A percentile compares a stretch with the other conserved stretches of the same genome.
These are phyloP conservation scores for Macrophomina pseudophaseolina DNA, from an alignment of 2,329 filamentous ascomycete genomes.

Conservation along the genomic window DNA sequence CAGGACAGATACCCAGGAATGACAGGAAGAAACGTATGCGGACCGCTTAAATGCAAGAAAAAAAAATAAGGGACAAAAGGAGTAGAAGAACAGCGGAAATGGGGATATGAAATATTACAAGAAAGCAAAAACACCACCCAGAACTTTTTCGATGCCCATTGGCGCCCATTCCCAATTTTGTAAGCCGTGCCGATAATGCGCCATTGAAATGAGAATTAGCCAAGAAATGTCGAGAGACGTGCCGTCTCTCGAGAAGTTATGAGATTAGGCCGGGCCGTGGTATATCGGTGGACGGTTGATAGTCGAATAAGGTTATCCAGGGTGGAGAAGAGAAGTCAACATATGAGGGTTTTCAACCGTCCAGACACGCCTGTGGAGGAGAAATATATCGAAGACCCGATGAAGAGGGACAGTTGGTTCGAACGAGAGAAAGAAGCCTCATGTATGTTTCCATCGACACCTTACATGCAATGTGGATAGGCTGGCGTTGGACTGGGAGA, in stretches of 20 bases:
- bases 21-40: neutral
- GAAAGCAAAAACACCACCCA: slow-evolving; percentile 18
- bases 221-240: slow-evolving; percentile 8
- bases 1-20: slow-evolving; percentile 1
- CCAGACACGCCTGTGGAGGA: neutral
- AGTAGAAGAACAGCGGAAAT: neutral
- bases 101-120: slow-evolving; percentile 13
- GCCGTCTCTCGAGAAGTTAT: neutral
- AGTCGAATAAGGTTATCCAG: neutral
- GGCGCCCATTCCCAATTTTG: slow-evolving; percentile 6
- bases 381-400: neutral
- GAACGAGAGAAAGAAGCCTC: neutral
- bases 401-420: neutral
- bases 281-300: neutral
- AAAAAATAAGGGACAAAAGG: neutral
- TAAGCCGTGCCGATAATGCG: slow-evolving; percentile 12
- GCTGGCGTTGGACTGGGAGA: slow-evolving; percentile 10
- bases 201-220: slow-evolving; percentile 11
- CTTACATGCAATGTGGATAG: neutral
- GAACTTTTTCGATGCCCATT: slow-evolving; percentile 14
- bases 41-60: neutral
- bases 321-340: neutral
- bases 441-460: neutral
- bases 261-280: neutral
- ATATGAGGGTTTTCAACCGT: neutral